Evolutionary conservation across 129 eudicot genomes (phyloP), one percentile per base, ranked within the genome.

Genomic region (Heracleum sosnowskyi): DNA sequence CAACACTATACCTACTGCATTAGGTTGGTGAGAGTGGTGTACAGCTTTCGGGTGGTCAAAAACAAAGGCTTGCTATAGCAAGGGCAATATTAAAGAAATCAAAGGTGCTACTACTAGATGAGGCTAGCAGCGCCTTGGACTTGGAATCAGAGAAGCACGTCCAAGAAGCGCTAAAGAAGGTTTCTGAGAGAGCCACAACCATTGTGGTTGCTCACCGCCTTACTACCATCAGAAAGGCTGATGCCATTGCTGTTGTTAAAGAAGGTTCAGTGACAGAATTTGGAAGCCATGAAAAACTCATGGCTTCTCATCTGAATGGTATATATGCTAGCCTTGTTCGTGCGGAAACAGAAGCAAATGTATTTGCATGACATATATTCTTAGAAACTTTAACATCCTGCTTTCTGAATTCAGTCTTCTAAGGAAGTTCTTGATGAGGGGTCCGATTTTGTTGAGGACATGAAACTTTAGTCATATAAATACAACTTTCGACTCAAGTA

Each of bases 21-120:
- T 86, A 92, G 97, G 97, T 92, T 79, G 97, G 97, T 42, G 83
- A 92, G 37, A 86, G 95, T 83, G 97, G 97, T 60, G 92, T 88
- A 4, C 97, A 91, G 76, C 76, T 91, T 76, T 91, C 95, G 1
- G 97, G 97, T 16, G 97, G 97, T 51, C 97, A 91, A 74, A 91
- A 91, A 72, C 97, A 91, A 74, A 87, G 97, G 77, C 85, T 91
- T 42, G 92, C 97, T 45, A 91, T 91, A 77, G 97, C 97, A 76
- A 86, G 97, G 41, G 92, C 95, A 4, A 86, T 91, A 73, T 55
- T 92, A 40, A 89, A 90, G 85, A 89, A 78, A 82, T 86, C 97
- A 51, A 86, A 81, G 82, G 84, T 92, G 73, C 76, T 92, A 47
- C 80, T 92, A 69, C 86, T 92, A 29, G 97, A 92, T 76, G 97